phyloP scores from a whole-genome alignment of 2,329 filamentous ascomycete species.

The Gnomoniopsis smithogilvyi region DNA sequence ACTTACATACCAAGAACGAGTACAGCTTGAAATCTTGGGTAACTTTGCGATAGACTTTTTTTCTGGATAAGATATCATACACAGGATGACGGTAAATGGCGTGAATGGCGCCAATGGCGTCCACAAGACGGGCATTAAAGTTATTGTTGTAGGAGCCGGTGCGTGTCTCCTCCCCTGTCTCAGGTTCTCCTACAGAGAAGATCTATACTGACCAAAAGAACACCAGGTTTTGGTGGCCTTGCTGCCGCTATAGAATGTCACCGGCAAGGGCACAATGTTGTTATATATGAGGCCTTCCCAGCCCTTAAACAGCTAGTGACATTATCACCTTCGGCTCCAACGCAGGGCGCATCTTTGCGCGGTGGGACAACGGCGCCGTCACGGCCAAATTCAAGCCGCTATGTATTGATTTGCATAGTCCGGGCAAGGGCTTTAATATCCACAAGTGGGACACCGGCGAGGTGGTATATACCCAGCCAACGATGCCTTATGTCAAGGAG shows the following conservation, averaged over 20 bases:
- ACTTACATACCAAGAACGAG: too few species aligned
- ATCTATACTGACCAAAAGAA: not conserved
- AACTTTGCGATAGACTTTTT: too few species aligned
- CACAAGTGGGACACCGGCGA: constrained; percentile 60
- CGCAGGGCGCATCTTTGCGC: constrained; percentile 56
- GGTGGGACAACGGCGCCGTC: constrained; percentile 52
- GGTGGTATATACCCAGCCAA: constrained; percentile 53
- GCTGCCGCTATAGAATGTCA: constrained; percentile 62
- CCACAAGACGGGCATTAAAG: constrained; percentile 48
- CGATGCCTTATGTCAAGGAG: constrained; percentile 39
- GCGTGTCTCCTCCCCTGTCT: not conserved
- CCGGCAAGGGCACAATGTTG: constrained; percentile 57
- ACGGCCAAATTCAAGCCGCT: constrained; percentile 42
- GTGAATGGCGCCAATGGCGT: not conserved
- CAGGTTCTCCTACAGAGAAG: not conserved
- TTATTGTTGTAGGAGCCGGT: constrained; percentile 49
- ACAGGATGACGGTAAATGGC: not conserved
- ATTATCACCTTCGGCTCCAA: constrained; percentile 62
- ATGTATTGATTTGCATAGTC: constrained; percentile 45
- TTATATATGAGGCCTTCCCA: constrained; percentile 56
- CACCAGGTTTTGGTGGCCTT: constrained; percentile 55
- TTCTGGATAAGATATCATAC: not conserved
- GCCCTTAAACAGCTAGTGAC: constrained; percentile 58
- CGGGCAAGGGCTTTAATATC: constrained; percentile 55
- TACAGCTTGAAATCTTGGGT: too few species aligned